phyloP scores from a whole-genome alignment of 768 basidiomycete species.

The Tephrocybe sp. region DNA sequence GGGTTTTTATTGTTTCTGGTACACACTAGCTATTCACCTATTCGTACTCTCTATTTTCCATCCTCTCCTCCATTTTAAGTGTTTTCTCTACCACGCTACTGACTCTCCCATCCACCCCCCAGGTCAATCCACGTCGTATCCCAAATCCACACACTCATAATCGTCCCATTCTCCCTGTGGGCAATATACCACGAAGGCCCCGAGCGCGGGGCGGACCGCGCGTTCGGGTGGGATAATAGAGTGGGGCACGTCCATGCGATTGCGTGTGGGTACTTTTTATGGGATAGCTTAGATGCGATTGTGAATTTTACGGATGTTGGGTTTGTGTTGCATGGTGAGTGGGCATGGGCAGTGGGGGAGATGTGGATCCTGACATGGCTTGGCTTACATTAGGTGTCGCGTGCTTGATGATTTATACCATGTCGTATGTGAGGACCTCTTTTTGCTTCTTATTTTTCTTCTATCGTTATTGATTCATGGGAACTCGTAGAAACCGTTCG shows the following conservation, averaged over 20 bases:
- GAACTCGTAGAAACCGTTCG: constrained; percentile 57
- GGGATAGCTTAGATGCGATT: constrained; percentile 75
- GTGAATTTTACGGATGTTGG: constrained; percentile 68
- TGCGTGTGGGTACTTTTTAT: constrained; percentile 80
- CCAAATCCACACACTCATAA: constrained; percentile 65
- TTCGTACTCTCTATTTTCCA: not conserved
- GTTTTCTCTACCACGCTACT: not conserved
- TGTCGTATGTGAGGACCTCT: constrained; percentile 59
- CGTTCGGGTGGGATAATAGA: constrained; percentile 69
- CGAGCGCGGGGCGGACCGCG: constrained; percentile 54
- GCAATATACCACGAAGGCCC: constrained; percentile 40
- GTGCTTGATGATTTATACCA: constrained; percentile 62
- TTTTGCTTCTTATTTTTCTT: constrained; percentile 5
- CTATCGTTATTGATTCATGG: not conserved
- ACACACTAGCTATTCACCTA: too few relatives aligned
- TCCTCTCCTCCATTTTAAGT: not conserved
- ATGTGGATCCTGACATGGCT: not conserved
- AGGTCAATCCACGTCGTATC: constrained; percentile 76
- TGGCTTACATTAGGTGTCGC: constrained; percentile 41
- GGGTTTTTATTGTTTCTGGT: too few relatives aligned
- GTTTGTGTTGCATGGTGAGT: constrained; percentile 72
- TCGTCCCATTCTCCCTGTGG: constrained; percentile 61
- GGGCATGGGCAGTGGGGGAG: not conserved
- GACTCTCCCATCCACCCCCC: constrained; percentile 12
- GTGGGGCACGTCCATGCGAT: constrained; percentile 63